Evolutionary conservation across 495 filamentous ascomycete species (phyloP).

Genomic region (Peziza echinospora): DNA sequence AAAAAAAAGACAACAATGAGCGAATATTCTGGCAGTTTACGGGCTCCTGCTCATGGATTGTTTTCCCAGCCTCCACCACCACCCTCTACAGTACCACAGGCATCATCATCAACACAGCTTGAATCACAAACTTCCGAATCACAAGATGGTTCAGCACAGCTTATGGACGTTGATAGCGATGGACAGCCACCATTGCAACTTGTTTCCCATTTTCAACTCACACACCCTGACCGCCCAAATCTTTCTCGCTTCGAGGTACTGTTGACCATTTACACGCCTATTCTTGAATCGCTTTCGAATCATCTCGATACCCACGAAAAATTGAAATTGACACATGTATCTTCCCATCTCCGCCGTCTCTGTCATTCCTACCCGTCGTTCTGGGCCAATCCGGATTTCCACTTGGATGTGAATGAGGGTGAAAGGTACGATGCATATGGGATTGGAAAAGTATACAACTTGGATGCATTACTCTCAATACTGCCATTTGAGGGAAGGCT

Average conservation of each 20-base stretch:
- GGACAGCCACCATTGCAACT: background rate
- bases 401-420: slow-evolving; percentile 13
- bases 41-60: too few relatives aligned
- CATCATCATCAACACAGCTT: too few relatives aligned
- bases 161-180: background rate
- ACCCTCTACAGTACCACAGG: too few relatives aligned
- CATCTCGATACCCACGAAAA: slow-evolving; percentile 17
- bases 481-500: slow-evolving; percentile 24
- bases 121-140: too few relatives aligned
- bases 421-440: slow-evolving; percentile 16
- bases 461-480: slow-evolving; percentile 15
- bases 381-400: slow-evolving; percentile 18
- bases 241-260: slow-evolving; percentile 17
- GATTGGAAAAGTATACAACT: slow-evolving; percentile 19
- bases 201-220: background rate
- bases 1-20: too few relatives aligned
- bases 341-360: slow-evolving; percentile 12
- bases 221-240: background rate
- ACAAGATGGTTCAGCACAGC: too few relatives aligned
- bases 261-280: slow-evolving; percentile 18
- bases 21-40: too few relatives aligned
- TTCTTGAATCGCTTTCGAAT: slow-evolving; percentile 19
- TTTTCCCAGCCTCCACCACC: too few relatives aligned
- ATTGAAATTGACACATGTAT: slow-evolving; percentile 14
- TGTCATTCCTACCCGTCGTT: slow-evolving; percentile 16